Base-by-base conservation (phyloP, 768 basidiomycete species). In the Termitomyces sp. region DNA sequence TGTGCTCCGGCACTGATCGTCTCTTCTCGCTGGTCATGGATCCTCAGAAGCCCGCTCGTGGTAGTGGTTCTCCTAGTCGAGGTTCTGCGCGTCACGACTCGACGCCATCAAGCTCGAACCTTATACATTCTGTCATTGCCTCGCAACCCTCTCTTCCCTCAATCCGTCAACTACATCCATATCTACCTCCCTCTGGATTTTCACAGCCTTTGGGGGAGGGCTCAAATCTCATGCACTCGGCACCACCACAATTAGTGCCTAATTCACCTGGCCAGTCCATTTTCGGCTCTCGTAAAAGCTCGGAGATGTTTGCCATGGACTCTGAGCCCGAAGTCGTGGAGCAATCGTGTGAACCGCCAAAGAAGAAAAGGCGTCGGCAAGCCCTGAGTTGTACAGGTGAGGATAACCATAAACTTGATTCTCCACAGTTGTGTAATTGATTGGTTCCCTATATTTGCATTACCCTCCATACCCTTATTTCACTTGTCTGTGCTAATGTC, bases 361-460 rank as follows among this genome's bases (percentile, higher is more conserved):
- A 91, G 79, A 91, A 91, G 82, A 93, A 91, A 72, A 77, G 91
- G 54, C 79, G 91, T 54, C 76, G 91, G 47, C 90, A 93, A 69
- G 90, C 91, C 41, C 73, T 93, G 64, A 93, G 90, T 68, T 93
- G 91, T 72, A 93, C 90, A 55, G 90, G 90, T 91, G 70, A 75
- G 80, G 74, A 64, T 22, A 22, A 46, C 18, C 31, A 55, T 55
- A 27, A 30, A n/a, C 16, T 27, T 52, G 36, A 53, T 30, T 18
- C 22, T 8, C 41, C 18, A 20, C 27, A 18, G 39, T 39, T 36
- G n/a, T 27, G 36, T 11, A 54, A 31, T 54, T 54, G 39, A 54
- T 30, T 54, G 27, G 4, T 37, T 42, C 30, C 27, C 52, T 27
- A 18, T 53, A 30, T 15, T 27, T 39, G 36, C 7, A 4, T 34